Percentiles rank a stretch among this genome's conserved stretches.
Evolutionary conservation across 1,284 basidiomycete genomes (phyloP).

Genomic region (Calocybe gambosa): DNA sequence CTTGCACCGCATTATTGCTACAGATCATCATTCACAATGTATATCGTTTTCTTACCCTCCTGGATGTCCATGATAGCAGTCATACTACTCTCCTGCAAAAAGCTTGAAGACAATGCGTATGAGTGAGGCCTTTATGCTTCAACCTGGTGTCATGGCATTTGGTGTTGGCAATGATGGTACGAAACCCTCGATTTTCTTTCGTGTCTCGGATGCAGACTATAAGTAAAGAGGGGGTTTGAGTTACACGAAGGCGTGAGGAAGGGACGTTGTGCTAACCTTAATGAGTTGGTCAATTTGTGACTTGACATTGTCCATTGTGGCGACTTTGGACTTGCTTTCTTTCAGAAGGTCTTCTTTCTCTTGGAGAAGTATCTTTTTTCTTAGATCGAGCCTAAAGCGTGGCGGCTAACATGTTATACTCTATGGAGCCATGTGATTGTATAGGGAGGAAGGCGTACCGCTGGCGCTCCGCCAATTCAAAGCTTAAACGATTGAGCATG

Average conservation of each 20-base stretch:
- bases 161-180: constrained; percentile 37
- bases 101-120: constrained; percentile 8
- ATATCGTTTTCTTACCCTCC: constrained; percentile 8
- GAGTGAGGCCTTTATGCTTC: constrained; percentile 2
- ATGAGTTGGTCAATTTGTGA: constrained; percentile 64
- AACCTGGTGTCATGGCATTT: constrained; percentile 20
- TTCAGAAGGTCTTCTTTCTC: constrained; percentile 71
- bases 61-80: constrained; percentile 12
- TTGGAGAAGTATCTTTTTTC: constrained; percentile 53
- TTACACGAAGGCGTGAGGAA: constrained; percentile 6
- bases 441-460: constrained; percentile 39
- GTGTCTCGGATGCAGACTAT: constrained; percentile 62
- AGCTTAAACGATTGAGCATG: constrained; percentile 75
- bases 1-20: constrained; percentile 10
- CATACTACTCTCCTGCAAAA: constrained; percentile 15
- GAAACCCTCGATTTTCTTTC: constrained; percentile 69
- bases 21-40: constrained; percentile 5
- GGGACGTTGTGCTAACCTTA: constrained; percentile 43
- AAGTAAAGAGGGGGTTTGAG: constrained; percentile 10
- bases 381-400: constrained; percentile 53
- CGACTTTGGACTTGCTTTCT: constrained; percentile 58
- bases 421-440: constrained; percentile 15
- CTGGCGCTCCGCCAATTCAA: constrained; percentile 76
- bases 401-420: constrained; percentile 6
- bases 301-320: constrained; percentile 70